These are phyloP conservation scores for Pseudofabraea citricarpa DNA, from an alignment of 2,329 filamentous ascomycete genomes.

Conservation along the genomic window DNA sequence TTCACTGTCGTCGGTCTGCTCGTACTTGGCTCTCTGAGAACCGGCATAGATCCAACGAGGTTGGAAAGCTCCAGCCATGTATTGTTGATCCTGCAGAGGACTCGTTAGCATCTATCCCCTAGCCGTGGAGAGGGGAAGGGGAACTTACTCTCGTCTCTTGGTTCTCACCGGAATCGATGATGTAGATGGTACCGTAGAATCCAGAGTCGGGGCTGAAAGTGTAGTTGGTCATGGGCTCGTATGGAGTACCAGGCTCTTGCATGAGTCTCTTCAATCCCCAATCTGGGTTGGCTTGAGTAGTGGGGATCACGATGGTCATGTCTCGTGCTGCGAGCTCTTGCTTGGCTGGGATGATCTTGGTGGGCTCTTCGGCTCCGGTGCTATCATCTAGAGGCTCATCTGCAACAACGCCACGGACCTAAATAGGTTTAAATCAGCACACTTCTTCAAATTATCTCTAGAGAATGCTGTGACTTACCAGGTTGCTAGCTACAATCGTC, in stretches of 20 bases:
- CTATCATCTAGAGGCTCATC: background rate
- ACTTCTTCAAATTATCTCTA: no score
- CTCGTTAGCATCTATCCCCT: no score
- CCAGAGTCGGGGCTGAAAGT: background rate
- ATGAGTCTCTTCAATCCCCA: background rate
- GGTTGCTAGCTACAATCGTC: no score
- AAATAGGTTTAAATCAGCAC: no score
- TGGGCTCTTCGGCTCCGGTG: background rate
- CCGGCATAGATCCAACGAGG: background rate
- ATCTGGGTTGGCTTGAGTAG: background rate
- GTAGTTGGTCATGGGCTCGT: background rate
- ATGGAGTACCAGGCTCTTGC: background rate
- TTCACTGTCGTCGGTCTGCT: background rate
- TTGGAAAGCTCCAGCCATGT: background rate
- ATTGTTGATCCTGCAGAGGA: no score
- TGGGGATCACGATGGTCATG: no score
- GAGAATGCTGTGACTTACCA: no score
- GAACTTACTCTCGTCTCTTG: no score
- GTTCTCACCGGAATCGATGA: background rate
- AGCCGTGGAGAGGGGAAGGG: no score
- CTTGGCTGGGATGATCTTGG: background rate
- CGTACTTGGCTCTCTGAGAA: background rate
- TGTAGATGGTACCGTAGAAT: background rate
- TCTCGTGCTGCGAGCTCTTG: background rate
- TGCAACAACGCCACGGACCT: background rate